Conservation (phyloP, 2,329 filamentous ascomycete species). For the Graphilbum fragrans region DNA sequence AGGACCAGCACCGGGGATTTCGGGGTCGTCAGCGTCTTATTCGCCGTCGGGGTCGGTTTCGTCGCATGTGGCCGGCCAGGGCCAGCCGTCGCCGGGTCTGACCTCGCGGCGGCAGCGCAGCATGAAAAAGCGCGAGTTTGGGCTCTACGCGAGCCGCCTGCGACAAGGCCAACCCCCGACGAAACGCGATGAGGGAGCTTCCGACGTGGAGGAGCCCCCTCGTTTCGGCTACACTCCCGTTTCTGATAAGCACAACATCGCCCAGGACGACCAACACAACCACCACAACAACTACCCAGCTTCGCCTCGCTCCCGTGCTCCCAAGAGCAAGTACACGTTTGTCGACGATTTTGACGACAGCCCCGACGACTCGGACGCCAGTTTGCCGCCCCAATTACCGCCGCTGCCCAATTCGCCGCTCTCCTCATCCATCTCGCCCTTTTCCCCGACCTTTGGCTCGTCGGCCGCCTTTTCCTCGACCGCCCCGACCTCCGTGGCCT, state of each 20-base stretch:
- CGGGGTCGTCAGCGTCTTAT: neutral
- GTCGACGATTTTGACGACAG: constrained; percentile 3
- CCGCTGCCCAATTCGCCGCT: neutral
- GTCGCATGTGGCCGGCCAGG: neutral
- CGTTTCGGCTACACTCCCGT: constrained; percentile 4
- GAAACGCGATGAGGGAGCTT: constrained; percentile 16
- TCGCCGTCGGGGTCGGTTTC: constrained; percentile 1
- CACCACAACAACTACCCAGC: neutral
- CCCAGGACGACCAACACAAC: neutral
- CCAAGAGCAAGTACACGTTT: neutral
- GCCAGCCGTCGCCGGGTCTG: too few relatives aligned
- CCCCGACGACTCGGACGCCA: neutral
- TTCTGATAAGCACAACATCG: neutral
- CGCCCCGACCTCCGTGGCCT: constrained; percentile 22
- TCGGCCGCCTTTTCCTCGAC: constrained; percentile 12
- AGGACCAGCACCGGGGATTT: constrained; percentile 1
- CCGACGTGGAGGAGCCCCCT: constrained; percentile 10
- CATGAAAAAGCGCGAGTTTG: constrained; percentile 13
- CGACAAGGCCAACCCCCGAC: constrained; percentile 15
- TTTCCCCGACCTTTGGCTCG: neutral
- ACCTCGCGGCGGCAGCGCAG: constrained; percentile 10
- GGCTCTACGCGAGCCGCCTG: constrained; percentile 14
- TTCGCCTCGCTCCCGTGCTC: neutral
- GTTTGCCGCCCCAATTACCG: constrained; percentile 6
- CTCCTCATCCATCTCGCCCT: neutral